phyloP scores from a whole-genome alignment of 2,329 filamentous ascomycete species.

The Fusarium piperis region DNA sequence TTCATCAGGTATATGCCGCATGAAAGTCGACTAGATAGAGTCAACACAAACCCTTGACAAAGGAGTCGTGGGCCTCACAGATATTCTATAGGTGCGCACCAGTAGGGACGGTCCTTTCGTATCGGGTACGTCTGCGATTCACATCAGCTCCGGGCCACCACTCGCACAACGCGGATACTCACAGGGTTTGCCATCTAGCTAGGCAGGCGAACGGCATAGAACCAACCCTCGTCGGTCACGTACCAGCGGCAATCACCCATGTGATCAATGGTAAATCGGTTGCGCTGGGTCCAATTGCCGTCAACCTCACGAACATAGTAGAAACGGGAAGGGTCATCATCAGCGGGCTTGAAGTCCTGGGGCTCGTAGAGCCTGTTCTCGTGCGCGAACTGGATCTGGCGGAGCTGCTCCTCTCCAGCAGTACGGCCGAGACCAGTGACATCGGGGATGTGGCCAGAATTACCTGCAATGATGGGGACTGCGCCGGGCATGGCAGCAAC shows the following conservation, averaged over 20 bases:
- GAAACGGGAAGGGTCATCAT: slow-evolving; percentile 67
- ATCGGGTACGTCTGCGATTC: slow-evolving; percentile 7
- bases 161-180: not conserved
- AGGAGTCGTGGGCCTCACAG: not conserved
- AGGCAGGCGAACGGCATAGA: slow-evolving; percentile 68
- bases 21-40: slow-evolving; percentile 3
- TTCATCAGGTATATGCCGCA: not conserved
- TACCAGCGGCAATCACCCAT: slow-evolving; percentile 69
- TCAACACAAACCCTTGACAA: not conserved
- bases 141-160: slow-evolving; percentile 9
- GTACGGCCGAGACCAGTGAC: slow-evolving; percentile 64
- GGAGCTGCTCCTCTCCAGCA: slow-evolving; percentile 55
- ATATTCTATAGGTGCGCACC: not conserved
- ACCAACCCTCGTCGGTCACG: slow-evolving; percentile 64
- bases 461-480: slow-evolving; percentile 54
- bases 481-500: slow-evolving; percentile 31
- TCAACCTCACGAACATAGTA: slow-evolving; percentile 71
- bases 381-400: slow-evolving; percentile 60
- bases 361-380: slow-evolving; percentile 62
- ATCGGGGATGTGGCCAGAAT: slow-evolving; percentile 54
- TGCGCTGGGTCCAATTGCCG: slow-evolving; percentile 67
- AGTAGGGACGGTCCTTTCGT: not conserved
- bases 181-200: slow-evolving; percentile 38
- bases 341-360: slow-evolving; percentile 71
- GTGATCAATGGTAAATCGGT: slow-evolving; percentile 68